These are phyloP conservation scores for Metschnikowia kofuensis DNA, from an alignment of 805 yeast species.

Conservation along the genomic window DNA sequence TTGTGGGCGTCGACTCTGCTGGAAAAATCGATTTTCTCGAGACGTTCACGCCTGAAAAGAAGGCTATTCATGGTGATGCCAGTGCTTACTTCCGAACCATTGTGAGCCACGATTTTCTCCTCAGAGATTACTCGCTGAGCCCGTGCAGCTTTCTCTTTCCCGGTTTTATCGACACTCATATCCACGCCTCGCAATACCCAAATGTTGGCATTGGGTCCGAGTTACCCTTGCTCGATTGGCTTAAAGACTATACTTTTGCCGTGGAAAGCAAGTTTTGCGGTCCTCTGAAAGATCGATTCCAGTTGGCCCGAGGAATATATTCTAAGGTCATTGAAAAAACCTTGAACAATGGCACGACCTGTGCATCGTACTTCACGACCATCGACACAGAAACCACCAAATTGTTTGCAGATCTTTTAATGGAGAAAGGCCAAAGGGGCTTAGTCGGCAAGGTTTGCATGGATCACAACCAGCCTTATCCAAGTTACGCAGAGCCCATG, in stretches of 20 bases:
- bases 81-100: slow-evolving; percentile 18
- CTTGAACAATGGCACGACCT: slow-evolving; percentile 79
- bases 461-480: slow-evolving; percentile 67
- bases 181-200: slow-evolving; percentile 46
- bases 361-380: slow-evolving; percentile 90
- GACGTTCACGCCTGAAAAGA: slow-evolving; percentile 10
- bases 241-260: slow-evolving; percentile 84
- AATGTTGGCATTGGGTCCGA: slow-evolving; percentile 68
- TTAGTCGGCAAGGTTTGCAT: slow-evolving; percentile 92
- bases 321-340: slow-evolving; percentile 66
- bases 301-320: slow-evolving; percentile 62
- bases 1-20: slow-evolving; percentile 57
- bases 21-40: slow-evolving; percentile 52
- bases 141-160: slow-evolving; percentile 60
- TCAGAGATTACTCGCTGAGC: slow-evolving; percentile 29
- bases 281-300: slow-evolving; percentile 32
- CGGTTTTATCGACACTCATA: slow-evolving; percentile 45
- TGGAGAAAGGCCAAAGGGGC: slow-evolving; percentile 76
- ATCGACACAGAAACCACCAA: slow-evolving; percentile 72
- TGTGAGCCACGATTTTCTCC: slow-evolving; percentile 3
- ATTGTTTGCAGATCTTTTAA: slow-evolving; percentile 68
- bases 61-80: slow-evolving; percentile 14
- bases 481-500: slow-evolving; percentile 64
- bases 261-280: slow-evolving; percentile 63
- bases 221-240: slow-evolving; percentile 85